phyloP scores from a whole-genome alignment of 768 basidiomycete species.

The Termitomyces sp. region DNA sequence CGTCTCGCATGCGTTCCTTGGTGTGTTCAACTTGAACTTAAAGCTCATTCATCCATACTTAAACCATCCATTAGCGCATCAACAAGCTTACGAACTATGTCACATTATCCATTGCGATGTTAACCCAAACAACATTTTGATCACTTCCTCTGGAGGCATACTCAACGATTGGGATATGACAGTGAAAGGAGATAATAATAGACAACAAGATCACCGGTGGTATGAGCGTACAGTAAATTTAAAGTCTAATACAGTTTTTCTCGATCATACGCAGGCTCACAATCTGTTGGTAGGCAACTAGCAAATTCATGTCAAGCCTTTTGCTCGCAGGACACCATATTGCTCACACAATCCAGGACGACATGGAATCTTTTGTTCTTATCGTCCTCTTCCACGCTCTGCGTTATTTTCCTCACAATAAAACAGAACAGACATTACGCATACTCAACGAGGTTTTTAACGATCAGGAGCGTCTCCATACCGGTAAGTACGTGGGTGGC shows the following conservation, averaged over 20 bases:
- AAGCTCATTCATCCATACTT: too few relatives aligned
- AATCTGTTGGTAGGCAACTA: slow-evolving; percentile 6
- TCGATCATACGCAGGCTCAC: too few relatives aligned
- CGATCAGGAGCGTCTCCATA: neutral
- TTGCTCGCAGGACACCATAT: neutral
- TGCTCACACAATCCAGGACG: slow-evolving; percentile 6
- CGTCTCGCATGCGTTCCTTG: slow-evolving; percentile 19
- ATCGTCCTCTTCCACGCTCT: slow-evolving; percentile 6
- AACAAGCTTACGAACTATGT: slow-evolving; percentile 7
- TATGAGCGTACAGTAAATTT: slow-evolving; percentile 8
- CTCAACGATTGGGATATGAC: slow-evolving; percentile 17
- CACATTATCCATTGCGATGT: slow-evolving; percentile 11
- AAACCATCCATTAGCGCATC: neutral
- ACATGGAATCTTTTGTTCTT: slow-evolving; percentile 12
- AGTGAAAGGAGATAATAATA: neutral
- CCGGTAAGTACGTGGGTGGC: neutral
- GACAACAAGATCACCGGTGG: neutral
- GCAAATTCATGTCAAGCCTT: slow-evolving; percentile 13
- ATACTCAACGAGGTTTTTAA: neutral
- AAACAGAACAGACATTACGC: neutral
- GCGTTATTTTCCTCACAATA: slow-evolving; percentile 8
- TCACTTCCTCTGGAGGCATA: slow-evolving; percentile 4
- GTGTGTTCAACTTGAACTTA: slow-evolving; percentile 10
- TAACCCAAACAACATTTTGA: slow-evolving; percentile 10
- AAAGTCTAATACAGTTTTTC: too few relatives aligned